A percentile compares a stretch with the other conserved stretches of the same genome.
These are phyloP conservation scores for Parathielavia hyrcaniae DNA, from an alignment of 495 filamentous ascomycete species.

Conservation along the genomic window DNA sequence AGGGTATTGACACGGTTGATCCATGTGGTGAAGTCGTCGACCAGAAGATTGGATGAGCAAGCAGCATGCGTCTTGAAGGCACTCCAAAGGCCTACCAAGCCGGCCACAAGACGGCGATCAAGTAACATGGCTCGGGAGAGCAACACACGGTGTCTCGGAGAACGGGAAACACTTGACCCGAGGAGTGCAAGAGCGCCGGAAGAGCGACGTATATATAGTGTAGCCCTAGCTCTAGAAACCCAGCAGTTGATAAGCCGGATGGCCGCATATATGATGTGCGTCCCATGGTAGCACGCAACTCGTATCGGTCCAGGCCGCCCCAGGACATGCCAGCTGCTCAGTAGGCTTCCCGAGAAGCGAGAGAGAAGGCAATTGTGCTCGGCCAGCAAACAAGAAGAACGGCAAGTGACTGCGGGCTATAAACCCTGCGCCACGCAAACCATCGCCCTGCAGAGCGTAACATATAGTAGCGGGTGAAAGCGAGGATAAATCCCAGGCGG, in stretches of 20 bases:
- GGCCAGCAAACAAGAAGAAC: conserved; percentile 14
- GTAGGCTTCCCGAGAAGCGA: background rate
- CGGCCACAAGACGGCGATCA: conserved; percentile 23
- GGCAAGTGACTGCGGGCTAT: conserved; percentile 21
- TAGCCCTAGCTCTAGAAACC: background rate
- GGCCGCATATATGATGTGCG: conserved; percentile 6
- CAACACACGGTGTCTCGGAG: conserved; percentile 2
- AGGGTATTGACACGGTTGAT: conserved; percentile 46
- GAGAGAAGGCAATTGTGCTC: background rate
- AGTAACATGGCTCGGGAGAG: conserved; percentile 25
- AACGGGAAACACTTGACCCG: background rate
- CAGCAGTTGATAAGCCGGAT: background rate
- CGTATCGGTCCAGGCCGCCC: background rate
- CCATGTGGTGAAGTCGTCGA: conserved; percentile 54
- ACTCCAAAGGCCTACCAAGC: conserved; percentile 26
- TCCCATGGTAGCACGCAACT: background rate
- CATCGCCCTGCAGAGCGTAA: conserved; percentile 20
- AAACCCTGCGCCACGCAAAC: conserved; percentile 28
- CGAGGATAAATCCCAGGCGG: conserved; percentile 27
- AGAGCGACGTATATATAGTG: background rate
- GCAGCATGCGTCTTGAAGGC: conserved; percentile 27
- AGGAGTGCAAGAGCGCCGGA: background rate
- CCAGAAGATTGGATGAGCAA: conserved; percentile 47
- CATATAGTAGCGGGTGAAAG: conserved; percentile 26
- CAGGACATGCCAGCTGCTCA: background rate